Evolutionary conservation across 192 early-diverging fungal species (phyloP).

Genomic region (Dispira parvispora): DNA sequence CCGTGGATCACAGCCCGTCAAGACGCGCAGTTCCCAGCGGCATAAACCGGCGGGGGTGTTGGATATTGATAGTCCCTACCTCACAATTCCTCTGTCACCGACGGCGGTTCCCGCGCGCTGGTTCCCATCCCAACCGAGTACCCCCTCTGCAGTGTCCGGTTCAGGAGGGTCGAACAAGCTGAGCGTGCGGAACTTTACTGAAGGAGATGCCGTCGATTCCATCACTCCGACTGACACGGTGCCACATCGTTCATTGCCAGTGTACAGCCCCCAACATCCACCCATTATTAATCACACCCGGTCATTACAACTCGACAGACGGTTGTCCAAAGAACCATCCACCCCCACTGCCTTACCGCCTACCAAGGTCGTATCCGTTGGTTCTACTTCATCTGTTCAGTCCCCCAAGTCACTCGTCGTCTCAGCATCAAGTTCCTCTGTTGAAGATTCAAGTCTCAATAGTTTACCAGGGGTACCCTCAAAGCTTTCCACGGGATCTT

Average conservation of each 20-base stretch:
- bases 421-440: too few relatives aligned
- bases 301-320: not conserved
- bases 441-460: too few relatives aligned
- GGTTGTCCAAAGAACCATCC: not conserved
- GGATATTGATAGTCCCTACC: not conserved
- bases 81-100: not conserved
- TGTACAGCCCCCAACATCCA: not conserved
- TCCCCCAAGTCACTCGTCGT: too few relatives aligned
- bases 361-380: too few relatives aligned
- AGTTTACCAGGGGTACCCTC: too few relatives aligned
- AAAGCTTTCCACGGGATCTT: too few relatives aligned
- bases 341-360: too few relatives aligned
- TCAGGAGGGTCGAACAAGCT: not conserved
- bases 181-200: conserved; percentile 7
- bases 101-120: not conserved
- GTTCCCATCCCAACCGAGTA: conserved; percentile 7
- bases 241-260: not conserved
- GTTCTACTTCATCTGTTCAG: too few relatives aligned
- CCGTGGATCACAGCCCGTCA: too few relatives aligned
- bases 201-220: not conserved
- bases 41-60: not conserved
- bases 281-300: not conserved
- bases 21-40: too few relatives aligned
- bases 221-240: not conserved
- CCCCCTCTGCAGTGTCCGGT: not conserved